These are phyloP conservation scores for Metschnikowia vanudenii DNA, from an alignment of 805 yeast genomes.

Conservation along the genomic window DNA sequence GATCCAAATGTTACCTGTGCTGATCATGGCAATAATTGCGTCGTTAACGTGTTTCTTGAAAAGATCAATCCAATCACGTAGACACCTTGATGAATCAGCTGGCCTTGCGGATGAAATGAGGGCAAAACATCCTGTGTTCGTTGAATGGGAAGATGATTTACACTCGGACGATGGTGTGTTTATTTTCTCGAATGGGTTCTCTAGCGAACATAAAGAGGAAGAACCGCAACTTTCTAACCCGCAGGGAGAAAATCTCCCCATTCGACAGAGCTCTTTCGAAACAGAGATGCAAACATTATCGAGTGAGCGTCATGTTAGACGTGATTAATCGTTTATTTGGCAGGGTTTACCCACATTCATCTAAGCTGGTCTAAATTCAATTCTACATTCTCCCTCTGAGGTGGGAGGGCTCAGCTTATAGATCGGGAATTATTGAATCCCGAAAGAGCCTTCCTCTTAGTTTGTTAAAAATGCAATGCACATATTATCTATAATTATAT, in stretches of 20 bases:
- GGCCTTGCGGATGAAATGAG: constrained; percentile 11
- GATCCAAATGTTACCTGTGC: constrained; percentile 70
- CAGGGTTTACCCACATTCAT: background rate
- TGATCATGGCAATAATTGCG: constrained; percentile 60
- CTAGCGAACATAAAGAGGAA: constrained; percentile 21
- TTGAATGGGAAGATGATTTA: constrained; percentile 25
- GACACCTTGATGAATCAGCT: constrained; percentile 33
- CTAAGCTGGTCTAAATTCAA: background rate
- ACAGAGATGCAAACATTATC: constrained; percentile 2
- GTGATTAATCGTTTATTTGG: background rate
- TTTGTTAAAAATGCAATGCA: too few species aligned
- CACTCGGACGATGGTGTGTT: constrained; percentile 45
- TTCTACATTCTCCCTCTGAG: too few species aligned
- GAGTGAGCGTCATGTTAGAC: constrained; percentile 1
- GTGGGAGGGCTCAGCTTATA: too few species aligned
- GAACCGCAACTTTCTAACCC: constrained; percentile 3
- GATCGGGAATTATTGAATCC: too few species aligned
- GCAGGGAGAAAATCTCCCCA: background rate
- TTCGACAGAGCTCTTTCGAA: background rate
- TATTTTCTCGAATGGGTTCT: constrained; percentile 43
- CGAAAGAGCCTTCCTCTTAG: too few species aligned
- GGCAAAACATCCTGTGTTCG: constrained; percentile 6
- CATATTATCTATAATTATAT: too few species aligned
- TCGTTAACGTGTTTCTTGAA: constrained; percentile 70
- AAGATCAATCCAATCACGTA: constrained; percentile 57